Evolutionary conservation across 495 filamentous ascomycete species (phyloP), one percentile per base, ranked within the genome.

Genomic region (Penicillium manginii): DNA sequence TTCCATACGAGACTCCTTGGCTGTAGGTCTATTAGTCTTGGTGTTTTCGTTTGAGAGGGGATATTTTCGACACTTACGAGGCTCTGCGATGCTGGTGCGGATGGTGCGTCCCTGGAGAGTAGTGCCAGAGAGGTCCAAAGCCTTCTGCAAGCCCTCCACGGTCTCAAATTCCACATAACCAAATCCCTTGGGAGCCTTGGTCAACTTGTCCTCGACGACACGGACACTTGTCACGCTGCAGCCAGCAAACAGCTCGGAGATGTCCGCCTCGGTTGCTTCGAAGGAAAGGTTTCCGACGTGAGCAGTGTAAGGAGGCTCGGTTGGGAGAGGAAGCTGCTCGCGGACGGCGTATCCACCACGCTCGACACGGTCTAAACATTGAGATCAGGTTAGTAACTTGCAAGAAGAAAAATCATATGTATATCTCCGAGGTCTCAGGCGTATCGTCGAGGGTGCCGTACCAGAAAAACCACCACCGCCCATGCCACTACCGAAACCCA

Each of bases 241-340:
- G 32, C 80, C 90, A 29, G 80, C 71, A 70, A 98, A 96, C 65
- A 98, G 94, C 7, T 91, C 89, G 58, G 83, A 84, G 53, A 98
- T 85, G 60, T 93, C 89, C 54, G 82, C 87, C 46, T 81, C 79
- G 10, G 91, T 94, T 21, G 91, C 90, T 71, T 97, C 93, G 70
- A 96, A 98, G 19, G 93, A 91, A 50, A 98, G 85, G 67, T 98
- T 98, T 58, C 96, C 94, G 51, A 98, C 84, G 79, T 98, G 96
- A 47, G 90, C 92, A 45, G 94, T 98, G 78, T 84, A 98, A 0
- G 94, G 94, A 29, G 94, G 93, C 76, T 92, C 91, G 37, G 88
- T 86, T 19, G 94, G 94, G 42, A 98, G 84, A 43, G 91, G 90
- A 54, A 97, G 84, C 62, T 88, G 83, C 64, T 97, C 91, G 61